phyloP scores from a whole-genome alignment of 192 early-diverging fungal species.

The Funneliformis geosporum region DNA sequence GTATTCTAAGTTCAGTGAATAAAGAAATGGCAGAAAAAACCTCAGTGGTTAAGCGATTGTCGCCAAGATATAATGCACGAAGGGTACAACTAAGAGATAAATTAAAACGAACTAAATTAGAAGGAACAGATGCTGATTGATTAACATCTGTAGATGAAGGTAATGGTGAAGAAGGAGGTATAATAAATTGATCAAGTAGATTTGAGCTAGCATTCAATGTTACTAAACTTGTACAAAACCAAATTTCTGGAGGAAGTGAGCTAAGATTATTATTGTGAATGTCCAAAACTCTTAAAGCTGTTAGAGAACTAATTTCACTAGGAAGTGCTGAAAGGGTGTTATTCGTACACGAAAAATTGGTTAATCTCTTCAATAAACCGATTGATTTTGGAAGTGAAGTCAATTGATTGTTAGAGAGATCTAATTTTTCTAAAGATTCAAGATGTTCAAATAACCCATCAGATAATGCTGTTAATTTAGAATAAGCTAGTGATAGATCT shows the following conservation, averaged over 20 bases:
- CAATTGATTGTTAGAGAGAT: conserved; percentile 73
- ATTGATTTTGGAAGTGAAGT: conserved; percentile 66
- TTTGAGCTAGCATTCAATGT: conserved; percentile 83
- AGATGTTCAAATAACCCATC: conserved; percentile 62
- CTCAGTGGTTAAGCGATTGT: conserved; percentile 83
- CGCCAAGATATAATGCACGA: conserved; percentile 69
- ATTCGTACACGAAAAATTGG: conserved; percentile 62
- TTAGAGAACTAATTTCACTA: conserved; percentile 65
- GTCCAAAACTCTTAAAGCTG: conserved; percentile 63
- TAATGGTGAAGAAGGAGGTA: conserved; percentile 45
- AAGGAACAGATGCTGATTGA: neutral
- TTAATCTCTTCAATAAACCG: conserved; percentile 54
- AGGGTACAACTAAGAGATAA: conserved; percentile 62
- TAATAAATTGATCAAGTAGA: conserved; percentile 76
- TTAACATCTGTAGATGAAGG: conserved; percentile 7
- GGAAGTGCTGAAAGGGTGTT: conserved; percentile 71
- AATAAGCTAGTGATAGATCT: conserved; percentile 61
- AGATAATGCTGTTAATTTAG: conserved; percentile 69
- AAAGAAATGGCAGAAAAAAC: conserved; percentile 72
- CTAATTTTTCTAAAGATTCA: conserved; percentile 55
- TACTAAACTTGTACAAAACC: conserved; percentile 68
- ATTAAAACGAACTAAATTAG: neutral
- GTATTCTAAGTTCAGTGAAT: conserved; percentile 71
- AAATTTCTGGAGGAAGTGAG: conserved; percentile 73
- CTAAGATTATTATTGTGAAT: conserved; percentile 78